Conservation (phyloP, 129 eudicot species). For the Ambrosia trifida region DNA sequence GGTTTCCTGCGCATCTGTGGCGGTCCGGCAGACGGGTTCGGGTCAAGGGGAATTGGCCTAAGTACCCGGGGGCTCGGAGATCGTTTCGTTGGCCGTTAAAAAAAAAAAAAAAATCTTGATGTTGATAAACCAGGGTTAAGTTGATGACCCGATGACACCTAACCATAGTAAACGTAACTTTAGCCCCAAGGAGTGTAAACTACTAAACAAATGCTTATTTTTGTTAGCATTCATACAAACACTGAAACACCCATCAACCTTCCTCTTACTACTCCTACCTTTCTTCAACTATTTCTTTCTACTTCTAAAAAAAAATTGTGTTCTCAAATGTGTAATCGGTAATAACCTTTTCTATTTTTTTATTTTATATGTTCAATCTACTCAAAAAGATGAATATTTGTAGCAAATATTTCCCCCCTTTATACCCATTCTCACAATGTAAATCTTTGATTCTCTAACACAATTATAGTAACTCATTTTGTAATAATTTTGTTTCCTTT, state of each 20-base stretch:
- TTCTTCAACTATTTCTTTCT: no score
- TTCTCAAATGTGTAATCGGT: constrained; percentile 22
- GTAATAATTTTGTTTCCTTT: neutral
- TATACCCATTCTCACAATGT: neutral
- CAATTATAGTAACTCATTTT: constrained; percentile 3
- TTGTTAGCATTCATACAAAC: neutral
- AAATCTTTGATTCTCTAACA: constrained; percentile 13
- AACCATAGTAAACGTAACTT: no score
- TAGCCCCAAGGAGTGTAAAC: neutral
- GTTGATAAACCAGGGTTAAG: no score
- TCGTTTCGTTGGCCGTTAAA: no score
- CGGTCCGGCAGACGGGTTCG: no score
- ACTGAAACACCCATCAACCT: constrained; percentile 11
- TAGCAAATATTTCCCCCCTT: constrained; percentile 10
- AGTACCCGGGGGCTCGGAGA: no score
- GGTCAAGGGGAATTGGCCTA: no score
- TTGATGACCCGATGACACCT: no score
- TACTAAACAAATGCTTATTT: neutral
- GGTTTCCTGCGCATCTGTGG: no score
- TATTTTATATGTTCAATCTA: constrained; percentile 13
- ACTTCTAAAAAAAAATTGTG: no score
- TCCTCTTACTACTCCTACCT: no score
- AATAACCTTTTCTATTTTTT: constrained; percentile 6
- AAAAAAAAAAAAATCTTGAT: no score
- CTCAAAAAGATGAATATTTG: neutral